Evolutionary conservation across 176 grass and related monocot genomes (phyloP).

Genomic region (Calamus simplicifolius): DNA sequence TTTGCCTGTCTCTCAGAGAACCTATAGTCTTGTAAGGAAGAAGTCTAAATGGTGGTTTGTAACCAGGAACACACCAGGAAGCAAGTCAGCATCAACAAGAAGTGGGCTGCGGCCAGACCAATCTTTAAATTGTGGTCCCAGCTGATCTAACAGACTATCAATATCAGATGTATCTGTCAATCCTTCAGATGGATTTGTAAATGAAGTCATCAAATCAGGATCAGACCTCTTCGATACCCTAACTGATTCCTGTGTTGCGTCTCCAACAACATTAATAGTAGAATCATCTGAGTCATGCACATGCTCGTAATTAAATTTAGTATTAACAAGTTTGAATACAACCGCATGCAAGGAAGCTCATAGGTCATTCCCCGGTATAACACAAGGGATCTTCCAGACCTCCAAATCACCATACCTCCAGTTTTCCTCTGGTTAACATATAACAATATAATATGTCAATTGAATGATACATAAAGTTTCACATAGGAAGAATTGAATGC

Average conservation of each 20-base stretch:
- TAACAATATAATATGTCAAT: not conserved
- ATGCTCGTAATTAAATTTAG: not conserved
- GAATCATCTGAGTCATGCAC: too few relatives aligned
- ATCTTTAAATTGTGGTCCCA: conserved; percentile 78
- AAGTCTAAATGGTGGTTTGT: conserved; percentile 68
- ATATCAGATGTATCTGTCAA: conserved; percentile 35
- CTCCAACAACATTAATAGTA: too few relatives aligned
- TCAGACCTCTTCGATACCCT: not conserved
- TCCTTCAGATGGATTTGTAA: conserved; percentile 16
- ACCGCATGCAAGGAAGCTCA: conserved; percentile 59
- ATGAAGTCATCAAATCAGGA: conserved; percentile 7
- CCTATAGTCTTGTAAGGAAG: conserved; percentile 62
- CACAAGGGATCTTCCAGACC: conserved; percentile 73
- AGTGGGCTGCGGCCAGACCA: conserved; percentile 71
- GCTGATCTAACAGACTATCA: conserved; percentile 67
- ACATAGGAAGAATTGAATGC: not conserved
- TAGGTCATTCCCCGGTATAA: conserved; percentile 90
- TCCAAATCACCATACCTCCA: too few relatives aligned
- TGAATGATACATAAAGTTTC: not conserved
- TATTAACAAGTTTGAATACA: conserved; percentile 36
- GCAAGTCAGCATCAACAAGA: conserved; percentile 93
- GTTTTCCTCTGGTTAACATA: conserved; percentile 49
- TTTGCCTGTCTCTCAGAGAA: conserved; percentile 54
- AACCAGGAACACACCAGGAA: conserved; percentile 59
- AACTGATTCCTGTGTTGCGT: too few relatives aligned